Conservation (phyloP, 1,284 basidiomycete genomes). For the Papiliotrema fonsecae region DNA sequence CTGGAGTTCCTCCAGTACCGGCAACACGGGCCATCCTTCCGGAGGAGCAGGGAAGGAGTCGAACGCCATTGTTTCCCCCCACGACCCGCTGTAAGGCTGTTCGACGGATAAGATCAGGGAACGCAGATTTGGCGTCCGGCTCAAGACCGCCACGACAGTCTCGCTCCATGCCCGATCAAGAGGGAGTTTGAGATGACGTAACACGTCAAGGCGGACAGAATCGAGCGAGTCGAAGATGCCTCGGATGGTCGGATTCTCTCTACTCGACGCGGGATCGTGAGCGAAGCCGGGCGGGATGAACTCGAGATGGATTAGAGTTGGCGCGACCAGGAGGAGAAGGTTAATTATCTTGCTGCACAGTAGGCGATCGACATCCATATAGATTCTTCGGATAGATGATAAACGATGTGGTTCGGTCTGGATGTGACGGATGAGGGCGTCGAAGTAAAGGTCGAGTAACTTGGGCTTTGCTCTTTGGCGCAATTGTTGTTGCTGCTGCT, state of each 20-base stretch:
- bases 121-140: neutral
- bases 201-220: neutral
- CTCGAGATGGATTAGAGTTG: constrained; percentile 5
- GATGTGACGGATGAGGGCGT: neutral
- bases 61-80: constrained; percentile 1
- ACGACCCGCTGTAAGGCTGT: constrained; percentile 6
- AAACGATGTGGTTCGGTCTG: neutral
- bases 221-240: neutral
- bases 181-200: neutral
- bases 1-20: constrained; percentile 2
- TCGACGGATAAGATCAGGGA: neutral
- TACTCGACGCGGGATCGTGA: neutral
- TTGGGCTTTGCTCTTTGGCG: neutral
- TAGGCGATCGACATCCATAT: constrained; percentile 10
- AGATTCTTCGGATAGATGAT: constrained; percentile 7
- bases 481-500: too few relatives aligned
- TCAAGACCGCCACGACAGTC: neutral
- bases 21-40: constrained; percentile 5
- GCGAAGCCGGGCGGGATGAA: constrained; percentile 7
- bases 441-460: neutral
- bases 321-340: constrained; percentile 5
- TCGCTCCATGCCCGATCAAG: neutral
- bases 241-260: neutral
- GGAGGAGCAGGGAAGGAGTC: neutral
- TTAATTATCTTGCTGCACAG: constrained; percentile 1